Conservation (phyloP, 163 green algal species). For the Chloromonas sp. region DNA sequence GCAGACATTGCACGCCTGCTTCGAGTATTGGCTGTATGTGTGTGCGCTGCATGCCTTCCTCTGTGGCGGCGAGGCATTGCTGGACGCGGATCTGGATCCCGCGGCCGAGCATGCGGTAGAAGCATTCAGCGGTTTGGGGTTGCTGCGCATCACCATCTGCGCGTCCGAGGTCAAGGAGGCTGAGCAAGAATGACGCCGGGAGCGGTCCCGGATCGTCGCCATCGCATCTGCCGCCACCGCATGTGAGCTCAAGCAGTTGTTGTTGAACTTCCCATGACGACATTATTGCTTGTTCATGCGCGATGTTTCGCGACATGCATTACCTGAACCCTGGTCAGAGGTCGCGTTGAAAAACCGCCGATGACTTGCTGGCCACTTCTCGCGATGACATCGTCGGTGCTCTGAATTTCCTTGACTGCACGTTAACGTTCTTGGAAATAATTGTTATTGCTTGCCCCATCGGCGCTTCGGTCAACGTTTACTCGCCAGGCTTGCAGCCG, state of each 20-base stretch:
- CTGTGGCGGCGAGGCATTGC: not conserved
- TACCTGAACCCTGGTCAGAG: no score
- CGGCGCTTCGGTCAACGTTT: no score
- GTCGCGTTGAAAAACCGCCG: no score
- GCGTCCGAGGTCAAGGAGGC: not conserved
- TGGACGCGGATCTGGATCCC: not conserved
- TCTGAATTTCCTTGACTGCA: no score
- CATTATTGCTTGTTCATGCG: not conserved
- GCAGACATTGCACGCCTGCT: not conserved
- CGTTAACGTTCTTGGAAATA: no score
- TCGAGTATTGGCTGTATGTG: not conserved
- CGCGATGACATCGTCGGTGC: no score
- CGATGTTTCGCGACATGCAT: no score
- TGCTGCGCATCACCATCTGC: not conserved
- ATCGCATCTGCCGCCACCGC: not conserved
- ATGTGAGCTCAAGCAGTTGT: not conserved
- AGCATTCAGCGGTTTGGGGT: not conserved
- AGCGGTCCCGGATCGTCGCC: not conserved
- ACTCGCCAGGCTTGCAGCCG: no score
- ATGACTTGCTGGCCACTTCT: no score
- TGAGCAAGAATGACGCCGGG: not conserved
- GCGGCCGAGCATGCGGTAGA: not conserved
- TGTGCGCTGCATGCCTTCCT: not conserved
- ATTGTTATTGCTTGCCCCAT: no score
- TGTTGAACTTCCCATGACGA: not conserved